These are phyloP conservation scores for Aspergillus novofumigatus DNA, from an alignment of 2,329 filamentous ascomycete genomes.

Conservation along the genomic window DNA sequence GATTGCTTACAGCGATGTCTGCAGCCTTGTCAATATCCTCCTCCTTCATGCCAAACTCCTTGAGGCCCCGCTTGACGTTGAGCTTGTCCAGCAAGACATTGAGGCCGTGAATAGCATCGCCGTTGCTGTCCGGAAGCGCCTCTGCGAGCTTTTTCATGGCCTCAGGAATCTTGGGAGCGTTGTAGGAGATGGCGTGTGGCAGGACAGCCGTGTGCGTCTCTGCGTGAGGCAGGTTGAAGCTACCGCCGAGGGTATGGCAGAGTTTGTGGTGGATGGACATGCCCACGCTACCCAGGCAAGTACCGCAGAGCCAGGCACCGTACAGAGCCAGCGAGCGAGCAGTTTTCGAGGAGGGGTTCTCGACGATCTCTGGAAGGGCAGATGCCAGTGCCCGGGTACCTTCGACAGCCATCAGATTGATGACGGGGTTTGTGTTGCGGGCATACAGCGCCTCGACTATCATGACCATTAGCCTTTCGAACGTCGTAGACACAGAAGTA, in stretches of 20 bases:
- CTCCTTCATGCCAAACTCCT: conserved; percentile 57
- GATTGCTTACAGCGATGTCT: conserved; percentile 55
- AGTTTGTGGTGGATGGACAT: conserved; percentile 67
- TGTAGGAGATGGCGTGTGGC: conserved; percentile 61
- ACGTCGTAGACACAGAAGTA: not conserved
- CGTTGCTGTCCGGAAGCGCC: conserved; percentile 53
- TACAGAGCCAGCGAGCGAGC: conserved; percentile 55
- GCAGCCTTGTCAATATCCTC: conserved; percentile 57
- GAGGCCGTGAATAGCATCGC: conserved; percentile 55
- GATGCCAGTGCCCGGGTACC: conserved; percentile 52
- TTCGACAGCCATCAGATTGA: conserved; percentile 55
- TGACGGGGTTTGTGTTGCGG: conserved; percentile 58
- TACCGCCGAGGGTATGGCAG: conserved; percentile 61
- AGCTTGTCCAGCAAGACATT: conserved; percentile 54
- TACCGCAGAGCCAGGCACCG: conserved; percentile 62
- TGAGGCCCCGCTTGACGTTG: conserved; percentile 50
- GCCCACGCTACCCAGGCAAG: conserved; percentile 55
- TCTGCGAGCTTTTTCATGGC: conserved; percentile 52
- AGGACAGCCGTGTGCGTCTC: conserved; percentile 63
- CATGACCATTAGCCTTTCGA: not conserved
- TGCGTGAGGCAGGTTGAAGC: conserved; percentile 61
- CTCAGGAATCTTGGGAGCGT: conserved; percentile 52
- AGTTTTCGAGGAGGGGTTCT: conserved; percentile 40
- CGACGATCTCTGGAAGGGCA: conserved; percentile 51
- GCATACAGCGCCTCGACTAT: conserved; percentile 61